Percentiles rank a stretch among this genome's conserved stretches.
These are phyloP conservation scores for Candida maltosa DNA, from an alignment of 805 yeast genomes.

Conservation along the genomic window DNA sequence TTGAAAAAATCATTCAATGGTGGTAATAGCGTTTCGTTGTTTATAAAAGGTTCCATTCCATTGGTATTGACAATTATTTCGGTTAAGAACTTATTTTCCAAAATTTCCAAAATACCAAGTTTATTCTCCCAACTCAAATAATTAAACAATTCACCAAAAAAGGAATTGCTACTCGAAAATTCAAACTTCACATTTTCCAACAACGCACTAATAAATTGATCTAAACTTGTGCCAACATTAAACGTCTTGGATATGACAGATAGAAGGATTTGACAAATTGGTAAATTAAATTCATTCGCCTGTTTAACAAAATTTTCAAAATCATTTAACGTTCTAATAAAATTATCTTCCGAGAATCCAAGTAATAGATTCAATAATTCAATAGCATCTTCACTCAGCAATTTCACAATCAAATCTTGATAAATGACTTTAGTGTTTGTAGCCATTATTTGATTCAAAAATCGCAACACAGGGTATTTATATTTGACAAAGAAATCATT, in stretches of 20 bases:
- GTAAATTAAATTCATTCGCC: constrained; percentile 34
- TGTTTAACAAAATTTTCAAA: constrained; percentile 11
- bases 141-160: constrained; percentile 38
- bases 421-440: constrained; percentile 17
- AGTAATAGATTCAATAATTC: constrained; percentile 16
- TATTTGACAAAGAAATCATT: constrained; percentile 2
- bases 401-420: constrained; percentile 16
- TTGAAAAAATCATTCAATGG: constrained; percentile 43
- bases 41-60: constrained; percentile 3
- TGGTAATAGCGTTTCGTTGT: constrained; percentile 26
- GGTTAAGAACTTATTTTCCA: constrained; percentile 26
- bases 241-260: constrained; percentile 15
- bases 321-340: constrained; percentile 11
- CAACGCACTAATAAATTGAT: constrained; percentile 13
- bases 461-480: constrained; percentile 5
- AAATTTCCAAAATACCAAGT: constrained; percentile 18
- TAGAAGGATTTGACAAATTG: constrained; percentile 28
- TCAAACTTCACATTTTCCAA: constrained; percentile 21
- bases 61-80: constrained; percentile 11
- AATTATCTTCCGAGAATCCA: constrained; percentile 7
- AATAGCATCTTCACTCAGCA: constrained; percentile 15
- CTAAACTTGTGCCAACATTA: constrained; percentile 4
- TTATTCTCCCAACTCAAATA: constrained; percentile 28
- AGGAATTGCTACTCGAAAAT: constrained; percentile 28
- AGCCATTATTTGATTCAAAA: constrained; percentile 13